Conservation (phyloP, 805 yeast genomes). For the Myxozyma vanderwaltii region DNA sequence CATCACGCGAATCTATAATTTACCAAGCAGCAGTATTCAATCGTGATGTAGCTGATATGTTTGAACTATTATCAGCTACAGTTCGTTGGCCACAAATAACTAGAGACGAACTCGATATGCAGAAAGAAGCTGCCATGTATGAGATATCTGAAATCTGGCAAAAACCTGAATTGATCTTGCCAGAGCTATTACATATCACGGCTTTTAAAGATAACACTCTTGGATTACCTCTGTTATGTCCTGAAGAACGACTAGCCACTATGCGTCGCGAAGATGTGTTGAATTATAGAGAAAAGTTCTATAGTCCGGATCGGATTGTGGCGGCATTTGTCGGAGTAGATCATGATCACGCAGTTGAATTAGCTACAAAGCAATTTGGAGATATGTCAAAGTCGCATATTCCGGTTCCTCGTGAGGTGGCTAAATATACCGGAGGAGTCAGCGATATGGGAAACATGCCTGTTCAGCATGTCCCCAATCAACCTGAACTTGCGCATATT, state of each 20-base stretch:
- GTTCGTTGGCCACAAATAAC: constrained; percentile 69
- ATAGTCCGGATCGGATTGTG: constrained; percentile 77
- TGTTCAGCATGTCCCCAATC: constrained; percentile 35
- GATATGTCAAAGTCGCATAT: constrained; percentile 50
- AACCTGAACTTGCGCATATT: constrained; percentile 81
- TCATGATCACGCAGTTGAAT: constrained; percentile 64
- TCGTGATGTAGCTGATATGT: constrained; percentile 77
- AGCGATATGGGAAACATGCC: constrained; percentile 25
- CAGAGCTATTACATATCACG: constrained; percentile 84
- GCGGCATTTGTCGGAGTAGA: constrained; percentile 86
- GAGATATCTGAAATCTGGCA: constrained; percentile 81
- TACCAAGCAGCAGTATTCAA: constrained; percentile 96
- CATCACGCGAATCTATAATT: constrained; percentile 86
- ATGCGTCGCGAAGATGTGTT: constrained; percentile 57
- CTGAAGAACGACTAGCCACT: constrained; percentile 61
- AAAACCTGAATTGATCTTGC: constrained; percentile 81
- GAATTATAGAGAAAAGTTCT: constrained; percentile 65
- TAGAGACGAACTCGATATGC: constrained; percentile 71
- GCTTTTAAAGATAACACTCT: constrained; percentile 74
- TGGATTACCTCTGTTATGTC: constrained; percentile 85
- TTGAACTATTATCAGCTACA: constrained; percentile 73
- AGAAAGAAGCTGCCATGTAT: constrained; percentile 70
- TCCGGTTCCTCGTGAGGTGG: constrained; percentile 40
- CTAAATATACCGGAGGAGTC: constrained; percentile 61
- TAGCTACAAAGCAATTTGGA: constrained; percentile 66